Percentiles rank a stretch among this genome's conserved stretches.
Evolutionary conservation across 148 eudicot species (phyloP).

Genomic region (Rheum nobile): DNA sequence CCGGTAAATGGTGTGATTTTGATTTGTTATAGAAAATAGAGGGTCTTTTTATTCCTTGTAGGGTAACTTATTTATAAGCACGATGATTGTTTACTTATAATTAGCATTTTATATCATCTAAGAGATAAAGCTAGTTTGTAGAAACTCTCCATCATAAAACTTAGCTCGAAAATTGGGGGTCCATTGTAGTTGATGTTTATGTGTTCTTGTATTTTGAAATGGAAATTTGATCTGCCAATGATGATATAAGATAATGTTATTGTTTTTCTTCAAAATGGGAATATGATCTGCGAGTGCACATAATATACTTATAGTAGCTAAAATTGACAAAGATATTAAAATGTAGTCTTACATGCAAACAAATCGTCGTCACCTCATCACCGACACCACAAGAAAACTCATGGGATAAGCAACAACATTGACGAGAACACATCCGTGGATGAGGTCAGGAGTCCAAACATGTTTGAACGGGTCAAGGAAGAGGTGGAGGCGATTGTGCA

Average conservation of each 20-base stretch:
- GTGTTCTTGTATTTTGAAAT: too few species aligned
- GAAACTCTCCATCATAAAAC: not conserved
- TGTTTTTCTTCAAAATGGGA: not conserved
- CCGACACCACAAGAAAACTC: slow-evolving; percentile 65
- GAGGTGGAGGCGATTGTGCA: slow-evolving; percentile 65
- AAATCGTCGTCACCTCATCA: too few species aligned
- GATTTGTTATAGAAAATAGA: too few species aligned
- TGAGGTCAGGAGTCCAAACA: slow-evolving; percentile 51
- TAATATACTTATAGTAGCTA: not conserved
- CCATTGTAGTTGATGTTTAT: not conserved
- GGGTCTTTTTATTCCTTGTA: too few species aligned
- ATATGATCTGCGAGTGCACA: not conserved
- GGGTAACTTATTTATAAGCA: too few species aligned
- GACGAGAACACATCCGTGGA: slow-evolving; percentile 55
- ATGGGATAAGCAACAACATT: slow-evolving; percentile 67
- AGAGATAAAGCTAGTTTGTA: not conserved
- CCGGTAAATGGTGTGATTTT: too few species aligned
- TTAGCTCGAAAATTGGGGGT: too few species aligned
- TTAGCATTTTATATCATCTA: too few species aligned
- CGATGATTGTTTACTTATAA: too few species aligned
- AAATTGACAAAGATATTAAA: not conserved
- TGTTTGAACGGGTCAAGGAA: slow-evolving; percentile 68
- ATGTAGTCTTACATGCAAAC: slow-evolving; percentile 9
- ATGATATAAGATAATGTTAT: too few species aligned
- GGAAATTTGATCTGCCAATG: too few species aligned